phyloP scores from a whole-genome alignment of 177 flowering plant species.

The Vitis hybrid region DNA sequence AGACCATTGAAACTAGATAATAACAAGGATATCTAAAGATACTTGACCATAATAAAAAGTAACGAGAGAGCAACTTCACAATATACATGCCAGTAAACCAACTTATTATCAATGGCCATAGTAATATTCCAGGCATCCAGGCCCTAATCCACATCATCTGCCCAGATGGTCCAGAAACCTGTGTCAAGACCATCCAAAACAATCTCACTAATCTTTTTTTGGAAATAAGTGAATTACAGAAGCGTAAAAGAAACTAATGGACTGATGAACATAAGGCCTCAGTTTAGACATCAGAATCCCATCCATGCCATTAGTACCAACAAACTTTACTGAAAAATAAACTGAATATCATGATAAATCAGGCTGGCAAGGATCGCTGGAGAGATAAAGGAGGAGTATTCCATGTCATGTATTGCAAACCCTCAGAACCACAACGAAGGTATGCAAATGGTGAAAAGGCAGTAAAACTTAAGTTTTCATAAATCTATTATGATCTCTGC shows the following conservation, averaged over 20 bases:
- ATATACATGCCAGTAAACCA: constrained; percentile 3
- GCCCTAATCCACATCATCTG: constrained; percentile 88
- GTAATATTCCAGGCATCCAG: constrained; percentile 64
- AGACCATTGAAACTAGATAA: no score
- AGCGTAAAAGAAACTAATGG: not conserved
- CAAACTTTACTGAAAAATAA: not conserved
- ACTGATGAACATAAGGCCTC: not conserved
- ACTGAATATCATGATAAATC: not conserved
- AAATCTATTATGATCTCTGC: no score
- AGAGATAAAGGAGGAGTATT: no score
- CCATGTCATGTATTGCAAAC: no score
- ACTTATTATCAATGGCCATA: constrained; percentile 79
- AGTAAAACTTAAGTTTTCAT: no score
- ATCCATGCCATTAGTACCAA: not conserved
- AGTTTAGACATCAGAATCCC: no score
- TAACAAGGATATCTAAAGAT: no score
- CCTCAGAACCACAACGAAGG: no score
- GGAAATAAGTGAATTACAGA: not conserved
- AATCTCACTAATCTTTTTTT: not conserved
- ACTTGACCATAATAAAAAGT: not conserved
- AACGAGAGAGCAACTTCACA: no score
- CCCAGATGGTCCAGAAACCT: constrained; percentile 92
- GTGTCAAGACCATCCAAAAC: constrained; percentile 1
- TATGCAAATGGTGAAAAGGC: no score
- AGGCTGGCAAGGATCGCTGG: no score